Evolutionary conservation across 78 protist species (phyloP).

Genomic region (Chrysochromulina parva): DNA sequence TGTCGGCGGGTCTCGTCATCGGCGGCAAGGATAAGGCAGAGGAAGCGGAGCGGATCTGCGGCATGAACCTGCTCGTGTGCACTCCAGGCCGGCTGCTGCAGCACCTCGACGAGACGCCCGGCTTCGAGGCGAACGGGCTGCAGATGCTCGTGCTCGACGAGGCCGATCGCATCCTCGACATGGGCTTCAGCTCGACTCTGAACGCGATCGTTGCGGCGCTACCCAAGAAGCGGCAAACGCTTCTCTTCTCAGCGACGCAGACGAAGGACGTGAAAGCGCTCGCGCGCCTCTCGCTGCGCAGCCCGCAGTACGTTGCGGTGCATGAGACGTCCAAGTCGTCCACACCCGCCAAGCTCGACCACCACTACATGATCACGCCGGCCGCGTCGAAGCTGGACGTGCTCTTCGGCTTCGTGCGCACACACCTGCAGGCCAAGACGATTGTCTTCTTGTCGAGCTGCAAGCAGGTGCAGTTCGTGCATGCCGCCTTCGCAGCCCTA

Average conservation of each 20-base stretch:
- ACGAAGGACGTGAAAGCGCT: slow-evolving; percentile 73
- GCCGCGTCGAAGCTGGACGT: slow-evolving; percentile 81
- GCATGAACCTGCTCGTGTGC: slow-evolving; percentile 88
- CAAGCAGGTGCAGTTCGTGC: slow-evolving; percentile 88
- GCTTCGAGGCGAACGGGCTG: slow-evolving; percentile 65
- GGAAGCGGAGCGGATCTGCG: slow-evolving; percentile 64
- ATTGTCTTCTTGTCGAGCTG: slow-evolving; percentile 91
- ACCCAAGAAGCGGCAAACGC: slow-evolving; percentile 85
- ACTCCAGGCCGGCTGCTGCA: slow-evolving; percentile 99
- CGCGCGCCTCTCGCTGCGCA: slow-evolving; percentile 70
- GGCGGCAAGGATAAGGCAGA: slow-evolving; percentile 83
- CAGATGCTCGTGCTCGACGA: slow-evolving; percentile 94
- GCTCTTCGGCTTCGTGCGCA: slow-evolving; percentile 77
- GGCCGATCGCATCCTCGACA: slow-evolving; percentile 93
- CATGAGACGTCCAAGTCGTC: slow-evolving; percentile 40
- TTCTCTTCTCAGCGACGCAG: slow-evolving; percentile 97
- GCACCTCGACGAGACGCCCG: slow-evolving; percentile 91
- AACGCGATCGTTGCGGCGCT: slow-evolving; percentile 80
- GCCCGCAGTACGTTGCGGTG: slow-evolving; percentile 86
- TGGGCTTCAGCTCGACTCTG: slow-evolving; percentile 86
- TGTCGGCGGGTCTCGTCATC: slow-evolving; percentile 91
- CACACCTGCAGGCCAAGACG: slow-evolving; percentile 79
- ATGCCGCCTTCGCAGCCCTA: slow-evolving; percentile 68
- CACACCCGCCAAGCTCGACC: slow-evolving; percentile 40
- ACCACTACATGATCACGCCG: slow-evolving; percentile 28